Evolutionary conservation across 176 grass and related monocot genomes (phyloP), one percentile per base, ranked within the genome.

Genomic region (Poa pratensis): DNA sequence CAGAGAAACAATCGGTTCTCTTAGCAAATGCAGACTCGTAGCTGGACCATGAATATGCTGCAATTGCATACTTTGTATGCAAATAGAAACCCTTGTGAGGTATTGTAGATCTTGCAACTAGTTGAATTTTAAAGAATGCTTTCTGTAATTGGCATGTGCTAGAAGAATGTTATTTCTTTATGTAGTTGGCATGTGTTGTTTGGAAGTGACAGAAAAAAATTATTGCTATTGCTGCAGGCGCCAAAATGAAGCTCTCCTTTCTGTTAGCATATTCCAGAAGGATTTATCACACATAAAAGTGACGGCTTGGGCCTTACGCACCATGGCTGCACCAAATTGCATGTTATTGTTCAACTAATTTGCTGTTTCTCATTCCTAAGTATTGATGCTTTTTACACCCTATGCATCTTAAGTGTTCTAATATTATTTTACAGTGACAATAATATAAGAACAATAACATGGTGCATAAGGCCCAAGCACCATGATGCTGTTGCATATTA

Each of bases 251-350:
- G 95, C 95, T 61, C 89, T 97, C 17, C 37, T 40, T 40, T 40
- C 95, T 60, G 84, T 94, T 34, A 97, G 94, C 79, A 94, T 88
- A 75, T 97, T 97, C 82, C 92, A 97, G 85, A 94, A 97, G 82
- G 95, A 97, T 58, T 73, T 97, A 52, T 91, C 89, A 34, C 90
- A 97, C 75, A 97, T 90, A 80, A 93, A 94, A 90, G 37, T 97
- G 43, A 88, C 88, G 73, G 88, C 92, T 35, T 97, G 95, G 89
- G 95, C 95, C n/a, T 82, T 97, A 16, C 87, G 89, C 61, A 91
- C 92, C 50, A 91, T 97, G 92, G 87, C 90, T 57, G 95, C 75
- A 97, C 94, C 45, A 86, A 88, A 23, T 87, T 97, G 27, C 95
- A 92, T 55, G 88, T 89, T 14, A 87, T 97, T 43, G 89, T 90